Evolutionary conservation across 2,329 filamentous ascomycete genomes (phyloP).

Genomic region (Colletotrichum trifolii): DNA sequence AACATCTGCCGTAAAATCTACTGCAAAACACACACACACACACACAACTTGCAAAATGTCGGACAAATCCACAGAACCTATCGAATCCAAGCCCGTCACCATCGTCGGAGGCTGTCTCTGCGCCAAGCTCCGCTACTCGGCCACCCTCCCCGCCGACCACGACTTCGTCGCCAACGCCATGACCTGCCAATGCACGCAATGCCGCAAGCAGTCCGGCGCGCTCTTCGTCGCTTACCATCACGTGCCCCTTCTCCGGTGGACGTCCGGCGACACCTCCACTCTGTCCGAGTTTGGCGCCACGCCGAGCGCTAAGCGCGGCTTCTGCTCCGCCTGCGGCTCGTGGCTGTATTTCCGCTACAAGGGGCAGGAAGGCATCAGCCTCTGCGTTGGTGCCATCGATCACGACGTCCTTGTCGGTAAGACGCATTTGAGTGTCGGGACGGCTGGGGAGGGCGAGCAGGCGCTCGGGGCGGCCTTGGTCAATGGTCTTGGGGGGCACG

Average conservation of each 20-base stretch:
- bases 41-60: not conserved
- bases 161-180: constrained; percentile 56
- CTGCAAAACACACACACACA: not conserved
- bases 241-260: constrained; percentile 52
- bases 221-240: constrained; percentile 56
- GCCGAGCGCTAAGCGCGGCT: constrained; percentile 53
- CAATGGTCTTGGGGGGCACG: constrained; percentile 48
- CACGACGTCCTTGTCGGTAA: constrained; percentile 50
- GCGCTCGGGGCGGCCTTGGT: constrained; percentile 54
- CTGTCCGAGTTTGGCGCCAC: constrained; percentile 55
- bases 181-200: constrained; percentile 67
- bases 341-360: constrained; percentile 59
- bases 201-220: constrained; percentile 61
- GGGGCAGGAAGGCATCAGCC: constrained; percentile 41
- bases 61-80: not conserved
- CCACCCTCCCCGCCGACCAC: constrained; percentile 57
- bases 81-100: constrained; percentile 42
- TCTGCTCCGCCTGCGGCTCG: constrained; percentile 62
- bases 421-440: not conserved
- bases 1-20: not conserved
- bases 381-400: constrained; percentile 59
- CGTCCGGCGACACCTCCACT: constrained; percentile 41
- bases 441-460: constrained; percentile 21
- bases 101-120: constrained; percentile 66
- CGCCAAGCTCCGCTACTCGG: constrained; percentile 58